Conservation (phyloP, 495 filamentous ascomycete species). For the Coniosporium apollinis region DNA sequence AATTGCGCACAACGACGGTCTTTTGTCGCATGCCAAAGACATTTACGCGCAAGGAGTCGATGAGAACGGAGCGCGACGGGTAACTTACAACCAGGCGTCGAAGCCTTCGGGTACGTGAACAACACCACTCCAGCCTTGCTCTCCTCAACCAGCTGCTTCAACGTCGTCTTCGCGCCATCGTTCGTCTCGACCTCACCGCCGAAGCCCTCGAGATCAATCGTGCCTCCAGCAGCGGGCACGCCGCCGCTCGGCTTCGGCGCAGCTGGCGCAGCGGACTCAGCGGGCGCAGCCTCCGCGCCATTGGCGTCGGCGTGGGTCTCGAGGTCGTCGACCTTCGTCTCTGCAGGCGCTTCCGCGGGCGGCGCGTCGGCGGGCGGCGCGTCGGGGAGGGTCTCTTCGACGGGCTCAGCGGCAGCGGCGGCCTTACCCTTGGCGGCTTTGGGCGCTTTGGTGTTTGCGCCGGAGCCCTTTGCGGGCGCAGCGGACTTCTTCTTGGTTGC, state of each 20-base stretch:
- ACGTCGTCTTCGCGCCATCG: conserved; percentile 58
- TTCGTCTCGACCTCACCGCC: conserved; percentile 74
- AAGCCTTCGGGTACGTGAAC: conserved; percentile 93
- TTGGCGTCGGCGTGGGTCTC: conserved; percentile 5
- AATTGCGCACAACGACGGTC: too few relatives aligned
- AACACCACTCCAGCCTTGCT: conserved; percentile 77
- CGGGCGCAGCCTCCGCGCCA: conserved; percentile 15
- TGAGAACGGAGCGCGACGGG: conserved; percentile 4
- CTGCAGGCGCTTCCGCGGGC: conserved; percentile 4
- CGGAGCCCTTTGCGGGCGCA: neutral
- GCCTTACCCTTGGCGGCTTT: conserved; percentile 11
- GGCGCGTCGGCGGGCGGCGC: neutral
- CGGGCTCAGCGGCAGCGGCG: conserved; percentile 8
- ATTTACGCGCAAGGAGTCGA: too few relatives aligned
- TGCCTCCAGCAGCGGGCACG: conserved; percentile 30
- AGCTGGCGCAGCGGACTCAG: conserved; percentile 32
- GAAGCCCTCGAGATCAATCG: conserved; percentile 51
- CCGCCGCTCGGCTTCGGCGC: conserved; percentile 33
- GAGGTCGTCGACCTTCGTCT: neutral
- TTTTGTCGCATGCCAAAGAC: too few relatives aligned
- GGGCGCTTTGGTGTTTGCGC: conserved; percentile 7
- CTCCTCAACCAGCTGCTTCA: conserved; percentile 60
- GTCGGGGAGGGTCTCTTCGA: conserved; percentile 11
- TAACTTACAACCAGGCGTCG: conserved; percentile 82
- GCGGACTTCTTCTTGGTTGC: conserved; percentile 19